Percentiles rank a stretch among this genome's conserved stretches.
Evolutionary conservation across 2,329 filamentous ascomycete genomes (phyloP).

Genomic region (Claviceps cyperi): DNA sequence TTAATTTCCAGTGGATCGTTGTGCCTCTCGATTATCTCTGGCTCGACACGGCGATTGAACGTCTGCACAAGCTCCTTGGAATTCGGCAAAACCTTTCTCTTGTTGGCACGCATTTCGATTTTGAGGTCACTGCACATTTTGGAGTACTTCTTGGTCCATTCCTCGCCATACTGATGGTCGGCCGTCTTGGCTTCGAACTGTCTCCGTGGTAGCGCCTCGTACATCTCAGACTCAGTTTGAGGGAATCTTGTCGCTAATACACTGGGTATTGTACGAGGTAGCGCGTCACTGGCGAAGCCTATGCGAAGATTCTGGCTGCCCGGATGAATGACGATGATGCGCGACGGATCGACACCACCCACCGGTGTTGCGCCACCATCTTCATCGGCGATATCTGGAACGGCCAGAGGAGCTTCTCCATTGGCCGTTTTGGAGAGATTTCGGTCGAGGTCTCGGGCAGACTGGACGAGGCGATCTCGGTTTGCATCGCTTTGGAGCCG

Average conservation of each 20-base stretch:
- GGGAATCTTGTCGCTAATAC: conserved; percentile 68
- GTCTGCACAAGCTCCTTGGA: conserved; percentile 92
- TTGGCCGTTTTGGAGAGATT: conserved; percentile 63
- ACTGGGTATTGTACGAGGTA: conserved; percentile 92
- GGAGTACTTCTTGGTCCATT: conserved; percentile 60
- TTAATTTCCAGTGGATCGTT: conserved; percentile 90
- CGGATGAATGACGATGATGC: conserved; percentile 87
- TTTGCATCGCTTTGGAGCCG: conserved; percentile 79
- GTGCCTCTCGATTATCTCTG: conserved; percentile 81
- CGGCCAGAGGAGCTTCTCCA: conserved; percentile 46
- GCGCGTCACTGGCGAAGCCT: conserved; percentile 85
- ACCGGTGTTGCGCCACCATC: conserved; percentile 39
- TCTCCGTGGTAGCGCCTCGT: conserved; percentile 60
- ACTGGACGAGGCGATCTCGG: conserved; percentile 69
- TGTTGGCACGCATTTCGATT: conserved; percentile 79
- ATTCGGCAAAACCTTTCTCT: conserved; percentile 90
- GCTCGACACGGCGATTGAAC: conserved; percentile 72
- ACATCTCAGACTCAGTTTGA: conserved; percentile 70
- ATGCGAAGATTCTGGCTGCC: conserved; percentile 93
- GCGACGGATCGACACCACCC: conserved; percentile 61
- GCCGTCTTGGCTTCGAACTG: conserved; percentile 46
- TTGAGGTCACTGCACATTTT: conserved; percentile 81
- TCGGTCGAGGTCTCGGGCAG: conserved; percentile 75
- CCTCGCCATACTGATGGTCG: conserved; percentile 79
- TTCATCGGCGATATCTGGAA: conserved; percentile 44